phyloP scores from a whole-genome alignment of 179 eudicot species.

The Silene coronaria region DNA sequence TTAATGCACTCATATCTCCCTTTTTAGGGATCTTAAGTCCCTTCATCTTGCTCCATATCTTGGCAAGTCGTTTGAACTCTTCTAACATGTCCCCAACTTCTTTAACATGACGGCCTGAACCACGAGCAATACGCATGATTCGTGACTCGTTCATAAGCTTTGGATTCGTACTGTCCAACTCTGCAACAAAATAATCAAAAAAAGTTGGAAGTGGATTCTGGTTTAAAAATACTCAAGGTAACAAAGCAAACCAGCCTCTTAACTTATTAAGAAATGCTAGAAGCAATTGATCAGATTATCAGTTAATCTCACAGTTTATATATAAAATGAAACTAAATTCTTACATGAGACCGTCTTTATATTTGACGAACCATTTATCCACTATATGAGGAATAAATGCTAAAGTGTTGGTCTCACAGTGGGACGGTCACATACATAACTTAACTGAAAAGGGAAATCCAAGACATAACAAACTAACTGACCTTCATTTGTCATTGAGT shows the following conservation, averaged over 20 bases:
- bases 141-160: conserved; percentile 82
- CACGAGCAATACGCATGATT: conserved; percentile 90
- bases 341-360: neutral
- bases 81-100: conserved; percentile 88
- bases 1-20: conserved; percentile 86
- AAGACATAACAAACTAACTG: neutral
- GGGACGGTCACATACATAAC: neutral
- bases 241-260: neutral
- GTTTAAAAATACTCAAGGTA: neutral
- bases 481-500: conserved; percentile 97
- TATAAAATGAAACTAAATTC: neutral
- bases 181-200: conserved; percentile 30
- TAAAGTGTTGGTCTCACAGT: neutral
- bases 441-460: neutral
- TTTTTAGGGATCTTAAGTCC: conserved; percentile 93
- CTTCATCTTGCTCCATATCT: conserved; percentile 94
- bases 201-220: neutral
- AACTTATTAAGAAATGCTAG: neutral
- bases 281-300: neutral
- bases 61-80: conserved; percentile 87
- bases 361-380: neutral
- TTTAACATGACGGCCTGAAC: conserved; percentile 61
- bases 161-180: conserved; percentile 86
- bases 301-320: neutral
- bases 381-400: no score